Base-by-base conservation (phyloP, 768 basidiomycete genomes). In the Termitomyces sp. region DNA sequence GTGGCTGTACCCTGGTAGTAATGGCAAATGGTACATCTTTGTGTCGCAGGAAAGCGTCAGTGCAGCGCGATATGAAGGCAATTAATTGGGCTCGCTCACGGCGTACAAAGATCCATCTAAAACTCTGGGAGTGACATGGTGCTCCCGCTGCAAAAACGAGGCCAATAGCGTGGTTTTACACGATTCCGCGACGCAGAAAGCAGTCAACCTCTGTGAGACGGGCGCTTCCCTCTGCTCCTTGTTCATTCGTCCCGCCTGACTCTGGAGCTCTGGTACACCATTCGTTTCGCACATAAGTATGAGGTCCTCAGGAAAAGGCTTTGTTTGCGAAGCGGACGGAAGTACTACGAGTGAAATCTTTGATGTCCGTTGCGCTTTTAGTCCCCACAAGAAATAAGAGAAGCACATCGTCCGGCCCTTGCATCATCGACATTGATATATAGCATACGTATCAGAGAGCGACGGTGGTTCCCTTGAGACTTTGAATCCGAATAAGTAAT, bases 51-150 rank as follows among this genome's bases (percentile, higher is more conserved):
- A 13, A 53, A 36, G 36, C 36, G 36, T 36, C 36, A 36, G 36
- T 2, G 12, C 36, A 36, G 36, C 13, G 12, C 2, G 36, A 36
- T 36, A 36, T 36, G 36, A 35, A 35, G 33, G 33, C 12, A 13
- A 10, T 36, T 28, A 18, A 10, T 18, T 53, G 18, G 28, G 3
- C 26, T 26, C 36, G 80, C 91, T 75, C 62, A 95, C 95, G 57
- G 86, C 90, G 76, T 96, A 97, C 61, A 96, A 73, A 0, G 94
- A 94, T 73, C 97, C 95, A 69, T 97, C 95, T 64, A 93, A 97
- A 0, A 93, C 82, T 59, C 95, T 79, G 1, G 87, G 93, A 10
- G 75, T 79, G 12, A 95, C 93, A 57, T 95, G 95, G 70, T 98
- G 95, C 69, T 98, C 95, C 54, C 95, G 78, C 72, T 95, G 96